These are phyloP conservation scores for Tarenaya hassleriana DNA, from an alignment of 345 rosid genomes.

Conservation along the genomic window DNA sequence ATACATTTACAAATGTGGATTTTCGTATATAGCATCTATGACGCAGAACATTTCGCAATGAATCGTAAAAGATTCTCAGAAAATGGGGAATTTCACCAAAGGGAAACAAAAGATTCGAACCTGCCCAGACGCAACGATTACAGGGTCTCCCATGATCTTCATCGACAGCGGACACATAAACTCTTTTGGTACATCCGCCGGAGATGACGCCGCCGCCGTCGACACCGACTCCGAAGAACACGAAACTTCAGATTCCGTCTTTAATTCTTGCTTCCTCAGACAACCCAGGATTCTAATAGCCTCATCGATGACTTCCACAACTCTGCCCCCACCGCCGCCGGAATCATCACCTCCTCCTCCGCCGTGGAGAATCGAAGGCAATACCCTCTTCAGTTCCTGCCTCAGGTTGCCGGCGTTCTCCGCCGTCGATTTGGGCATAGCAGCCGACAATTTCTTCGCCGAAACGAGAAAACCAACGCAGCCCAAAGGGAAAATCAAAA, in stretches of 20 bases:
- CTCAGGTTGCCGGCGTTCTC: no score
- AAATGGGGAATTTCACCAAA: neutral
- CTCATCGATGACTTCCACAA: slow-evolving; percentile 27
- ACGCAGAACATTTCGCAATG: neutral
- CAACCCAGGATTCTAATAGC: slow-evolving; percentile 32
- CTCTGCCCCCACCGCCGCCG: slow-evolving; percentile 22
- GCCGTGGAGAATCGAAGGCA: slow-evolving; percentile 30
- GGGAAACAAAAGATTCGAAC: slow-evolving; percentile 26
- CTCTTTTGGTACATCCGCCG: slow-evolving; percentile 16
- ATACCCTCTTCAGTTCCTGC: no score
- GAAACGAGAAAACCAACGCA: neutral
- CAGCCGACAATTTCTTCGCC: neutral
- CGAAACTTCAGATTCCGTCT: slow-evolving; percentile 12
- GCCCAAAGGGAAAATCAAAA: slow-evolving; percentile 2
- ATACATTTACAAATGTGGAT: no score
- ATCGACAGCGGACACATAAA: slow-evolving; percentile 22
- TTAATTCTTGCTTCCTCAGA: slow-evolving; percentile 25
- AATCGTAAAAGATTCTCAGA: slow-evolving; percentile 3
- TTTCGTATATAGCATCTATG: no score
- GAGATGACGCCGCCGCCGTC: slow-evolving; percentile 3
- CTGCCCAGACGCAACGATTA: slow-evolving; percentile 51
- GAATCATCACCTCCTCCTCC: slow-evolving; percentile 12
- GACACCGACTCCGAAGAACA: neutral
- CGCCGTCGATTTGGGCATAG: no score
- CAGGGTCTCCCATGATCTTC: slow-evolving; percentile 40